Evolutionary conservation across 306 rosid genomes (phyloP), one percentile per base, ranked within the genome.

Genomic region (Pterocarpus macrocarpus): DNA sequence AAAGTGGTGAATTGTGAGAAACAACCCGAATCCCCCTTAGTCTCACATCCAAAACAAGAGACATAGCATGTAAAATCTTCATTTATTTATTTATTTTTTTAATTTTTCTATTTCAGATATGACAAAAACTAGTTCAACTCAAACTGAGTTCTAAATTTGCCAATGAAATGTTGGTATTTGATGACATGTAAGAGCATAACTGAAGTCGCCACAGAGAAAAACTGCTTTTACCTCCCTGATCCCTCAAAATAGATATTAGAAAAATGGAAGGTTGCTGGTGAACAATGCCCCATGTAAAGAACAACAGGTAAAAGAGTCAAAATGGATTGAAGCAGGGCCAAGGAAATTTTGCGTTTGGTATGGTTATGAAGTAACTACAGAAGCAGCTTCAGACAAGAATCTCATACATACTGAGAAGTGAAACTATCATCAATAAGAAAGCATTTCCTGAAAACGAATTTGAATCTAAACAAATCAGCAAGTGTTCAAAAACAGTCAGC

Each of bases 121-220:
- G 55, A 61, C 5, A 75, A 75, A 49, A 43, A 62, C 16, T 15
- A 45, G 66, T 44, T 45, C 53, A 62, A 9, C 12, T 43, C 16
- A 73, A 71, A 71, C 76, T 34, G 30, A 71, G n/a, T 50, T 33
- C 36, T 5, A 71, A 71, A 47, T 16, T 12, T 36, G 53, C 66
- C 56, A 12, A n/a, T 6, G 33, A 22, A 43, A 63, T 45, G 38
- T 64, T 64, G 50, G 14, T 65, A 17, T 12, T 76, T 47, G 35
- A 45, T 49, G 11, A 17, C 52, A 76, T 49, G 52, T 63, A 38
- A 12, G 35, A 63, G 16, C 15, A 49, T 52, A 62, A 62, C 71
- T n/a, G 44, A 39, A 64, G 49, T 53, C 4, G 65, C 11, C 16
- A 55, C 32, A 53, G 3, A 65, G 67, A 50, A 53, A 15, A 52